phyloP scores from a whole-genome alignment of 306 rosid genomes.

The Casuarina glauca region DNA sequence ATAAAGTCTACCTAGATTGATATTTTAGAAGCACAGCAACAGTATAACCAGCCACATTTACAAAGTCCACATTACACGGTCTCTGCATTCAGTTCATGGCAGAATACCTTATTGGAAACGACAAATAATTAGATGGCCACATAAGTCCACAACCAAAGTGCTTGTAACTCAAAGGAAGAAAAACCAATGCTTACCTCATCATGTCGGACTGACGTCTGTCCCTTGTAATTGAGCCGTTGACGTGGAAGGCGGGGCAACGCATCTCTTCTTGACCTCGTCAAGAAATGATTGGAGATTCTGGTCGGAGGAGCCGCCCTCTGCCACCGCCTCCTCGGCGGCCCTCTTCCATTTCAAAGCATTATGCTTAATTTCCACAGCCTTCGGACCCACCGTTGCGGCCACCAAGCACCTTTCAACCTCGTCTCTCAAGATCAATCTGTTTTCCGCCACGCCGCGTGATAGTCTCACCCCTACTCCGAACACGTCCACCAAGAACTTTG shows the following conservation, averaged over 20 bases:
- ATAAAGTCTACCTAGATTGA: too few species aligned
- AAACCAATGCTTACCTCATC: not conserved
- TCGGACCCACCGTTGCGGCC: slow-evolving; percentile 53
- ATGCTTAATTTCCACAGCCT: slow-evolving; percentile 47
- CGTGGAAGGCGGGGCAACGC: not conserved
- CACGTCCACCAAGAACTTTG: slow-evolving; percentile 47
- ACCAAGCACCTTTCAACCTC: slow-evolving; percentile 44
- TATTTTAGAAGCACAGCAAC: too few species aligned
- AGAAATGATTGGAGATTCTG: slow-evolving; percentile 44
- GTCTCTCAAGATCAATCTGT: slow-evolving; percentile 41
- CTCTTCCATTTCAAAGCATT: slow-evolving; percentile 45
- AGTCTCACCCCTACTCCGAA: slow-evolving; percentile 49
- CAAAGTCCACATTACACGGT: too few species aligned
- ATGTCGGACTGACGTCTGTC: not conserved
- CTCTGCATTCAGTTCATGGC: too few species aligned
- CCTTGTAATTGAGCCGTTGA: not conserved
- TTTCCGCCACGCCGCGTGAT: slow-evolving; percentile 33
- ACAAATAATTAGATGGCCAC: too few species aligned
- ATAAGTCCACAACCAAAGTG: too few species aligned
- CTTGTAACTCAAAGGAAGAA: too few species aligned
- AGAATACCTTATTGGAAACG: too few species aligned
- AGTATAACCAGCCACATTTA: too few species aligned
- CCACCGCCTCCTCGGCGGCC: slow-evolving; percentile 57
- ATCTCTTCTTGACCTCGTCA: slow-evolving; percentile 34
- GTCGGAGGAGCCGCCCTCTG: slow-evolving; percentile 54